Evolutionary conservation across 1,284 basidiomycete species (phyloP).

Genomic region (Leccinum angustisporum): DNA sequence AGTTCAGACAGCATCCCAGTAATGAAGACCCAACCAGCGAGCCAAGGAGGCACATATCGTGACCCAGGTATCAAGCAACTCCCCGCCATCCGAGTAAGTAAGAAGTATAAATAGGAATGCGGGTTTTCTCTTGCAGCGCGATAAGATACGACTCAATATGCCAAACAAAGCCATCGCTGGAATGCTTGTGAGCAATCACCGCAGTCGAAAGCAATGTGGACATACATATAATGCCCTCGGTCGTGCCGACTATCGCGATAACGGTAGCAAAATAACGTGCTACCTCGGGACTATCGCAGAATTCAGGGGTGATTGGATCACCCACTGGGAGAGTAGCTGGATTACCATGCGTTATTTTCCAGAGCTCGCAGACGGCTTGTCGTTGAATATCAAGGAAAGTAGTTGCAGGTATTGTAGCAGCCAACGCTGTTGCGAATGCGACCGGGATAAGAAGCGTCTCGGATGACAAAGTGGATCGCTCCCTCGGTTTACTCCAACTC

Average conservation of each 20-base stretch:
- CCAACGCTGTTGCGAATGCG: constrained; percentile 25
- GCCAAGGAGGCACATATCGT: constrained; percentile 12
- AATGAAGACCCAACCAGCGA: constrained; percentile 19
- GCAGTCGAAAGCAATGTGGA: neutral
- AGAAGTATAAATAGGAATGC: constrained; percentile 24
- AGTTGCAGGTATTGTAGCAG: constrained; percentile 24
- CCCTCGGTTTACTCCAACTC: neutral
- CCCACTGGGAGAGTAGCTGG: constrained; percentile 6
- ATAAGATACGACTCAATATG: constrained; percentile 26
- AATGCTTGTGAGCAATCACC: constrained; percentile 6
- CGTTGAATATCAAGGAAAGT: constrained; percentile 32
- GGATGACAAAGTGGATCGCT: constrained; percentile 5
- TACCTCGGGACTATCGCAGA: constrained; percentile 28
- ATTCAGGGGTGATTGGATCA: constrained; percentile 13
- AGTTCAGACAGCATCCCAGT: constrained; percentile 19
- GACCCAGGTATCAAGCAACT: constrained; percentile 23
- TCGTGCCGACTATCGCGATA: constrained; percentile 16
- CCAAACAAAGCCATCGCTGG: constrained; percentile 24
- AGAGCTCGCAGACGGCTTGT: constrained; percentile 29
- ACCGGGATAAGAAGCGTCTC: constrained; percentile 31
- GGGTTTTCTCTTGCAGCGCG: constrained; percentile 33
- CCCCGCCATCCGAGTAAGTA: constrained; percentile 10
- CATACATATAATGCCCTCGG: constrained; percentile 27
- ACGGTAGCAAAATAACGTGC: constrained; percentile 20
- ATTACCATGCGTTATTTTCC: constrained; percentile 20